Evolutionary conservation across 306 rosid species (phyloP).

Genomic region (Lathyrus tuberosus): DNA sequence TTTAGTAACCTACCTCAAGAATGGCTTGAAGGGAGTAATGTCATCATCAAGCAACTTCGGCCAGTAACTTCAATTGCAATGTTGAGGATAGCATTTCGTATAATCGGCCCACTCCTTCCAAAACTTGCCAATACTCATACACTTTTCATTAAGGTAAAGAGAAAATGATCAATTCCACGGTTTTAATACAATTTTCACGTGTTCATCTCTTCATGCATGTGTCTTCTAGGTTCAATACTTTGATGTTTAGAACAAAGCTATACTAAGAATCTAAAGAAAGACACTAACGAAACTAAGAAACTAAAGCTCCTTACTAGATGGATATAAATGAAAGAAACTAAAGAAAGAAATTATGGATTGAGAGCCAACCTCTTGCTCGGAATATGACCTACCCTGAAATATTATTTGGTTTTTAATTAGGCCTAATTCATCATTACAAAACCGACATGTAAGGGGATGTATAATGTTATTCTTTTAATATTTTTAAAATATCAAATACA

Average conservation of each 20-base stretch:
- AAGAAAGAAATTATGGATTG: too few relatives aligned
- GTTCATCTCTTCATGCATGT: neutral
- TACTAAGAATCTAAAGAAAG: neutral
- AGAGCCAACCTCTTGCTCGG: too few relatives aligned
- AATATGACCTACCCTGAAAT: too few relatives aligned
- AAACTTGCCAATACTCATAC: slow-evolving; percentile 90
- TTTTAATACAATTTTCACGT: slow-evolving; percentile 22
- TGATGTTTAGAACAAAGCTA: slow-evolving; percentile 14
- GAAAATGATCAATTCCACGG: slow-evolving; percentile 30
- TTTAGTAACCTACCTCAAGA: slow-evolving; percentile 96
- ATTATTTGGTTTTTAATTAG: too few relatives aligned
- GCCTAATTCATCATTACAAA: too few relatives aligned
- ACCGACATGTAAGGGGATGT: too few relatives aligned
- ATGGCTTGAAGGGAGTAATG: slow-evolving; percentile 89
- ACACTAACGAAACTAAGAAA: too few relatives aligned
- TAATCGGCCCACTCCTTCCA: slow-evolving; percentile 95
- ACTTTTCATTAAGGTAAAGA: slow-evolving; percentile 81
- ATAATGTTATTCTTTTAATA: too few relatives aligned
- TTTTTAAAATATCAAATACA: too few relatives aligned
- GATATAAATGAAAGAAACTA: too few relatives aligned
- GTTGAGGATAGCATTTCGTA: slow-evolving; percentile 95
- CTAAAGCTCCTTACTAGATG: too few relatives aligned
- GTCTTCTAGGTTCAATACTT: slow-evolving; percentile 21
- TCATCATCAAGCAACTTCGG: slow-evolving; percentile 77
- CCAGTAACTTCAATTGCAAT: slow-evolving; percentile 92